Percentiles rank a stretch among this genome's conserved stretches.
These are phyloP conservation scores for Acacia confusa DNA, from an alignment of 306 rosid species.

Conservation along the genomic window DNA sequence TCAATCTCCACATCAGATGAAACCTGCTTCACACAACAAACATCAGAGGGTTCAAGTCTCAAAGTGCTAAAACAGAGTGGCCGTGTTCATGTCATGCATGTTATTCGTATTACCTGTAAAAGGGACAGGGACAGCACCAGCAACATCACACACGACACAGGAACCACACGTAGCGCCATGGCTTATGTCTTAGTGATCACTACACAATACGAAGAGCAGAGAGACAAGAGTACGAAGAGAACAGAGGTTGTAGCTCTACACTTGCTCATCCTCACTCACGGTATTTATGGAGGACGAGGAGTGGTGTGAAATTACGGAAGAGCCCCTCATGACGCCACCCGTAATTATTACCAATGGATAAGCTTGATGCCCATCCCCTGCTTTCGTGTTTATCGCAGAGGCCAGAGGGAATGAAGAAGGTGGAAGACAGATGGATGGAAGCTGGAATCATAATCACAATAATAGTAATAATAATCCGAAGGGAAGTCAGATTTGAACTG, in stretches of 20 bases:
- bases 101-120: conserved; percentile 21
- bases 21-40: conserved; percentile 32
- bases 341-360: background rate
- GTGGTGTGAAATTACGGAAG: conserved; percentile 16
- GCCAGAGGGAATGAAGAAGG: background rate
- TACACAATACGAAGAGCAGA: background rate
- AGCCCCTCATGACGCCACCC: background rate
- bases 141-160: conserved; percentile 34
- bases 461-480: too few species aligned
- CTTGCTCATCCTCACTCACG: too few species aligned
- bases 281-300: background rate
- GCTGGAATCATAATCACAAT: conserved; percentile 24
- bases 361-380: background rate
- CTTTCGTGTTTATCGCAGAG: background rate
- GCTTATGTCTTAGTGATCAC: background rate
- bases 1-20: conserved; percentile 50
- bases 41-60: background rate
- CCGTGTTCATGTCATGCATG: background rate
- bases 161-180: conserved; percentile 45
- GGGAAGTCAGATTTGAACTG: background rate
- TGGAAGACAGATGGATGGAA: conserved; percentile 39
- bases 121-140: conserved; percentile 40
- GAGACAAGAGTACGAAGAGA: too few species aligned
- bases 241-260: background rate
- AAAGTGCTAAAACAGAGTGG: background rate